Percentiles rank a stretch among this genome's conserved stretches.
Evolutionary conservation across 2,329 filamentous ascomycete species (phyloP).

Genomic region (Xylariaceae sp.): DNA sequence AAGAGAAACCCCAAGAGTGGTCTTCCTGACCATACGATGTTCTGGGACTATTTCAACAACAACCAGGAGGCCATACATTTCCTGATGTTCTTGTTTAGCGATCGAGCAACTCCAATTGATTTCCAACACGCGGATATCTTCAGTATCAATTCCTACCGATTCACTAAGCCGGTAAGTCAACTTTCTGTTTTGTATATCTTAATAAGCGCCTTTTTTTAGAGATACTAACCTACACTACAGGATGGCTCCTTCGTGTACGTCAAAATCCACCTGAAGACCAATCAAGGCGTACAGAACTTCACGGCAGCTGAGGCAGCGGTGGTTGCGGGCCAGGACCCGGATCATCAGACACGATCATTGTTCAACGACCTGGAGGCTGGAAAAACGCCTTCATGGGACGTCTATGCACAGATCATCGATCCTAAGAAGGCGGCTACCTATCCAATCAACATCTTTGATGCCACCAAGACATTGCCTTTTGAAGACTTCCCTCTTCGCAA

Average conservation of each 20-base stretch:
- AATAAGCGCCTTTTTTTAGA: too few species aligned
- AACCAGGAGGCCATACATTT: conserved; percentile 58
- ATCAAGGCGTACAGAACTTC: conserved; percentile 53
- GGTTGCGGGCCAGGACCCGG: conserved; percentile 54
- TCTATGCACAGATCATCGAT: conserved; percentile 60
- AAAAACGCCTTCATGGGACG: conserved; percentile 57
- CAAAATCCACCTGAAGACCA: conserved; percentile 53
- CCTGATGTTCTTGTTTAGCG: conserved; percentile 58
- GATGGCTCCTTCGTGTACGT: conserved; percentile 26
- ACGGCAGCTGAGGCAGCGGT: conserved; percentile 45
- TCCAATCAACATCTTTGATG: conserved; percentile 59
- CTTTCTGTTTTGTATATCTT: conserved; percentile 46
- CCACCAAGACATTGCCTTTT: conserved; percentile 61
- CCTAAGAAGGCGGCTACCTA: conserved; percentile 55
- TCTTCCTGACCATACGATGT: conserved; percentile 32
- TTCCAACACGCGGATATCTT: conserved; percentile 53
- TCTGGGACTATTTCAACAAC: conserved; percentile 39
- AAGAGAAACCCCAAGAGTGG: conserved; percentile 32
- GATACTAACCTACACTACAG: conserved; percentile 42
- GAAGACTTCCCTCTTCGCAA: conserved; percentile 53
- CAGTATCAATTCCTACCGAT: conserved; percentile 55
- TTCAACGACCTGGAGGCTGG: conserved; percentile 52
- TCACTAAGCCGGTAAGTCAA: conserved; percentile 43
- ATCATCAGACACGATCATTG: conserved; percentile 46
- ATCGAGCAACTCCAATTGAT: conserved; percentile 55